Conservation (phyloP, 176 grass and related monocot species). For the Musa itinerans region DNA sequence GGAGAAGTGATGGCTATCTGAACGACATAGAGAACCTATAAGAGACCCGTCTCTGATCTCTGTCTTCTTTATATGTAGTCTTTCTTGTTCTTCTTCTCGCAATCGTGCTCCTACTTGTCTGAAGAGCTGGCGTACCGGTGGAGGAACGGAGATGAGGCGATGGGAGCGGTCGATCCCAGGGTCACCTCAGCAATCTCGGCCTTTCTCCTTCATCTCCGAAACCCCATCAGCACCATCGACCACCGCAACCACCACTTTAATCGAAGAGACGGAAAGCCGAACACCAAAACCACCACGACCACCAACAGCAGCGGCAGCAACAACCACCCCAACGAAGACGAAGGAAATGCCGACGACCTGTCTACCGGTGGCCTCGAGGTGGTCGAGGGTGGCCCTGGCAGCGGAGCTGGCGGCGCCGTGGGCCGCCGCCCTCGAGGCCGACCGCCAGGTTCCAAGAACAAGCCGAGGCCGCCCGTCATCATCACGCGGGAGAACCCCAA, state of each 20-base stretch:
- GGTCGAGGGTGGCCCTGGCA: conserved; percentile 1
- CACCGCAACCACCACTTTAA: conserved; percentile 1
- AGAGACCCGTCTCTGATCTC: neutral
- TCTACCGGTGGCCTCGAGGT: conserved; percentile 22
- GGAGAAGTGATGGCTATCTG: neutral
- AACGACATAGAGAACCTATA: too few relatives aligned
- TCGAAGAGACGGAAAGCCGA: conserved; percentile 10
- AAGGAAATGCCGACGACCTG: conserved; percentile 26
- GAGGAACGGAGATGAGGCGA: conserved; percentile 45
- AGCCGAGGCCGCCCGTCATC: conserved; percentile 65
- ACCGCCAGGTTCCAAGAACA: conserved; percentile 64
- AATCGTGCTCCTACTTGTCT: neutral
- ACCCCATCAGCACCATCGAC: conserved; percentile 10
- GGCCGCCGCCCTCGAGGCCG: conserved; percentile 44
- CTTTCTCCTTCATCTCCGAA: conserved; percentile 35
- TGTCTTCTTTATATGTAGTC: neutral
- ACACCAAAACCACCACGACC: conserved; percentile 25
- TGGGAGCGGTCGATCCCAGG: conserved; percentile 39
- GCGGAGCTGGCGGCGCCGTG: conserved; percentile 18
- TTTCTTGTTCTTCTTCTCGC: neutral
- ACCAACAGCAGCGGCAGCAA: conserved; percentile 71
- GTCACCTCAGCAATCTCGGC: conserved; percentile 19
- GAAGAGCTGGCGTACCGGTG: conserved; percentile 37
- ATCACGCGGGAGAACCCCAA: conserved; percentile 71
- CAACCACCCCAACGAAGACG: conserved; percentile 32